phyloP scores from a whole-genome alignment of 805 yeast species.

The Saturnispora serradocipensis region DNA sequence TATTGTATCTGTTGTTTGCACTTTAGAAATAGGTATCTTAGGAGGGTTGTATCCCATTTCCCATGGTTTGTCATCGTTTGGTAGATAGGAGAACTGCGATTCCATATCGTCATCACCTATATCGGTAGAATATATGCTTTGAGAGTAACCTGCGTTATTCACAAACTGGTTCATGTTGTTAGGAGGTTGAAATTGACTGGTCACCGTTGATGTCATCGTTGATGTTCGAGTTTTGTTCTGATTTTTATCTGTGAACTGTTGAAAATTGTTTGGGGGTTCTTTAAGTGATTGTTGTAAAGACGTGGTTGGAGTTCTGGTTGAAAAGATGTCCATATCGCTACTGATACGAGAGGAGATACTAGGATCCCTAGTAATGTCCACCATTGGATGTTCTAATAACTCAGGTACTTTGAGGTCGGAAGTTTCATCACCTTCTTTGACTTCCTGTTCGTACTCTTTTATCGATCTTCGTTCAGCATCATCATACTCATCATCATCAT shows the following conservation, averaged over 20 bases:
- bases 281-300: background rate
- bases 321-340: slow-evolving; percentile 11
- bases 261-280: background rate
- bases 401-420: background rate
- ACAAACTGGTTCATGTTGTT: slow-evolving; percentile 7
- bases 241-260: background rate
- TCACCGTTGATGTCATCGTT: slow-evolving; percentile 3
- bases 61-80: slow-evolving; percentile 17
- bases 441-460: slow-evolving; percentile 6
- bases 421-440: background rate
- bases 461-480: slow-evolving; percentile 1
- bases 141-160: slow-evolving; percentile 8
- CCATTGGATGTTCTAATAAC: slow-evolving; percentile 9
- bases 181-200: slow-evolving; percentile 2
- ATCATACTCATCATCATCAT: background rate
- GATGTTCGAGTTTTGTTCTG: background rate
- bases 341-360: slow-evolving; percentile 12
- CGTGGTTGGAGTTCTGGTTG: slow-evolving; percentile 4
- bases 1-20: background rate
- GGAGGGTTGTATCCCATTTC: slow-evolving; percentile 10
- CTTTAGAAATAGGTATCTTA: background rate
- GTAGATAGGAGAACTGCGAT: slow-evolving; percentile 17
- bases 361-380: slow-evolving; percentile 11
- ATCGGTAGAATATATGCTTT: slow-evolving; percentile 10
- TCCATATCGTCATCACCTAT: slow-evolving; percentile 11